Conservation (phyloP, 345 rosid species). For the Raphanus raphanistrum region DNA sequence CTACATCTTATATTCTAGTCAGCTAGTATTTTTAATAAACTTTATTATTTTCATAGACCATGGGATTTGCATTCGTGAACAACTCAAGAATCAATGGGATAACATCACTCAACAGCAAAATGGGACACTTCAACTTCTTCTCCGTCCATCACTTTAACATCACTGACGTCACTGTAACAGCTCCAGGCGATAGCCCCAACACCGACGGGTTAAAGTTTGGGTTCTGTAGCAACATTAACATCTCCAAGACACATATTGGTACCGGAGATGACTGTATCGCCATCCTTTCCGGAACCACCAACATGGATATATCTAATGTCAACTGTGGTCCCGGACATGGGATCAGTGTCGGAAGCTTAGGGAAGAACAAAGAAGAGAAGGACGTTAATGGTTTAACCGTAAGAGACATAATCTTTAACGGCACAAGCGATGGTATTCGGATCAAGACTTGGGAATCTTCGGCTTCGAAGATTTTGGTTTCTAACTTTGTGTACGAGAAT, state of each 20-base stretch:
- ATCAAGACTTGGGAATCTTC: slow-evolving; percentile 2
- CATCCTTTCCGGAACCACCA: neutral
- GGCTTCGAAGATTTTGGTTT: neutral
- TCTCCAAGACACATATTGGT: neutral
- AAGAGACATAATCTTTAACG: neutral
- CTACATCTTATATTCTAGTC: too few relatives aligned
- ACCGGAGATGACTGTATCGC: neutral
- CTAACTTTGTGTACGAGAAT: neutral
- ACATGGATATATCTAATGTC: neutral
- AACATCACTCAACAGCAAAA: neutral
- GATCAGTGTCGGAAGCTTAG: neutral
- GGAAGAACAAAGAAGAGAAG: neutral
- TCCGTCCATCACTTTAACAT: neutral
- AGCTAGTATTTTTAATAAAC: neutral
- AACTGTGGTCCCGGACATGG: slow-evolving; percentile 2
- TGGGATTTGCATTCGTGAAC: neutral
- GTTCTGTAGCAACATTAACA: neutral
- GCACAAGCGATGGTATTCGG: neutral
- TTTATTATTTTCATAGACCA: neutral
- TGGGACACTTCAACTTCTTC: neutral
- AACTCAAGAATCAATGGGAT: neutral
- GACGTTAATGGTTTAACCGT: neutral
- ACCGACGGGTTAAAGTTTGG: neutral
- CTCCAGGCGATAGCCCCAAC: neutral
- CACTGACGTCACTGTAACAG: neutral